These are phyloP conservation scores for Leccinum olivaceopallidum DNA, from an alignment of 768 basidiomycete species.

Conservation along the genomic window DNA sequence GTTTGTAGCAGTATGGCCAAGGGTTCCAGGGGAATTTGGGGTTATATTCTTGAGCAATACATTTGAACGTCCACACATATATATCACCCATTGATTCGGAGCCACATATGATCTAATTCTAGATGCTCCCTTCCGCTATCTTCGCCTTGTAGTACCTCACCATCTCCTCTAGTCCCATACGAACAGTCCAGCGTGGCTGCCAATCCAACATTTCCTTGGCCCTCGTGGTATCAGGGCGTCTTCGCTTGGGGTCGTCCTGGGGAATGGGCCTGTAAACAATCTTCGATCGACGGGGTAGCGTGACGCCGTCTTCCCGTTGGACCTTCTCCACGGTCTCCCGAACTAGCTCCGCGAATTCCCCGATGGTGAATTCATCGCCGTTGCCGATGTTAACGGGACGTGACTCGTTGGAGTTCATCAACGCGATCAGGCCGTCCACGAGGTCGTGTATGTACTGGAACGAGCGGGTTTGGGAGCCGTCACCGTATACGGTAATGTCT, in stretches of 20 bases:
- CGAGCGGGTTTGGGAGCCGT: slow-evolving; percentile 90
- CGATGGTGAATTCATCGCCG: slow-evolving; percentile 93
- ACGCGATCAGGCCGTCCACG: slow-evolving; percentile 85
- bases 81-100: neutral
- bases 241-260: slow-evolving; percentile 91
- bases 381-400: slow-evolving; percentile 98
- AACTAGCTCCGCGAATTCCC: slow-evolving; percentile 91
- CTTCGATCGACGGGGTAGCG: slow-evolving; percentile 50
- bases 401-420: slow-evolving; percentile 94
- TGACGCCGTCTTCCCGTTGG: slow-evolving; percentile 75
- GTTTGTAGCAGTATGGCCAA: slow-evolving; percentile 13
- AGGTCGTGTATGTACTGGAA: slow-evolving; percentile 99
- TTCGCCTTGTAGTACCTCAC: slow-evolving; percentile 90
- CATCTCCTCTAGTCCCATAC: slow-evolving; percentile 95
- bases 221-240: slow-evolving; percentile 89
- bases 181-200: slow-evolving; percentile 92
- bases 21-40: slow-evolving; percentile 2
- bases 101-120: slow-evolving; percentile 17
- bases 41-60: neutral
- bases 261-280: slow-evolving; percentile 83
- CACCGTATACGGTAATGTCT: slow-evolving; percentile 96
- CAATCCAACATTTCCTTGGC: slow-evolving; percentile 84
- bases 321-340: slow-evolving; percentile 92
- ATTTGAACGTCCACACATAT: neutral
- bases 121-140: slow-evolving; percentile 82